Evolutionary conservation across 163 green algal genomes (phyloP).

Genomic region (Volvox carteri): DNA sequence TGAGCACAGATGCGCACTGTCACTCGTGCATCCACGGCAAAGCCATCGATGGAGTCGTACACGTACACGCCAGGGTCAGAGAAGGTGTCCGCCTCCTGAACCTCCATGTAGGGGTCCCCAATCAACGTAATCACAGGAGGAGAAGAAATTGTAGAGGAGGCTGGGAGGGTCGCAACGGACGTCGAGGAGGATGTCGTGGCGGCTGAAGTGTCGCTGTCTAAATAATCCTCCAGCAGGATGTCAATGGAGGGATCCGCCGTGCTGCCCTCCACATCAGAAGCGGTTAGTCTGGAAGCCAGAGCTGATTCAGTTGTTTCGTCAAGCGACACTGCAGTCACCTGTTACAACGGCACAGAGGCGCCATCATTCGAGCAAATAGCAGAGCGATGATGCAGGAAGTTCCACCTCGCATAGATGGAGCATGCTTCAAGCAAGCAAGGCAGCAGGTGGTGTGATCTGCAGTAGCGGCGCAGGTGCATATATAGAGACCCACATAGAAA

Average conservation of each 20-base stretch:
- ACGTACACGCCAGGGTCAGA: slow-evolving; percentile 57
- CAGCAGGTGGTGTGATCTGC: too few species aligned
- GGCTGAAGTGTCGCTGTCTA: background rate
- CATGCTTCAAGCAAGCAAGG: too few species aligned
- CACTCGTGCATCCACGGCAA: background rate
- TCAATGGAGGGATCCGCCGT: background rate
- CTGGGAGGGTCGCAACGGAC: background rate
- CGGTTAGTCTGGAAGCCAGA: background rate
- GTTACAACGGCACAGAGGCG: too few species aligned
- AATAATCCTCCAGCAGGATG: slow-evolving; percentile 1
- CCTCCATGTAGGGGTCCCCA: slow-evolving; percentile 32
- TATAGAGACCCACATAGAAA: too few species aligned
- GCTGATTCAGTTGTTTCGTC: slow-evolving; percentile 13
- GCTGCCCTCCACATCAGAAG: background rate
- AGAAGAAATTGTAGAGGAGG: background rate
- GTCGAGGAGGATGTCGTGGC: background rate
- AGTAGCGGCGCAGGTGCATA: too few species aligned
- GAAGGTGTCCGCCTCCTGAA: slow-evolving; percentile 15
- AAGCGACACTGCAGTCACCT: slow-evolving; percentile 28
- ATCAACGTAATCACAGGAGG: slow-evolving; percentile 31
- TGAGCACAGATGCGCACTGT: slow-evolving; percentile 46
- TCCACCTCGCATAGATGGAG: too few species aligned
- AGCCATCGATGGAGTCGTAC: slow-evolving; percentile 65
- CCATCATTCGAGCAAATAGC: too few species aligned
- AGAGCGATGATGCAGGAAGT: too few species aligned